Percentiles rank a stretch among this genome's conserved stretches.
These are phyloP conservation scores for Scolecobasidium constrictum DNA, from an alignment of 2,329 filamentous ascomycete species.

Conservation along the genomic window DNA sequence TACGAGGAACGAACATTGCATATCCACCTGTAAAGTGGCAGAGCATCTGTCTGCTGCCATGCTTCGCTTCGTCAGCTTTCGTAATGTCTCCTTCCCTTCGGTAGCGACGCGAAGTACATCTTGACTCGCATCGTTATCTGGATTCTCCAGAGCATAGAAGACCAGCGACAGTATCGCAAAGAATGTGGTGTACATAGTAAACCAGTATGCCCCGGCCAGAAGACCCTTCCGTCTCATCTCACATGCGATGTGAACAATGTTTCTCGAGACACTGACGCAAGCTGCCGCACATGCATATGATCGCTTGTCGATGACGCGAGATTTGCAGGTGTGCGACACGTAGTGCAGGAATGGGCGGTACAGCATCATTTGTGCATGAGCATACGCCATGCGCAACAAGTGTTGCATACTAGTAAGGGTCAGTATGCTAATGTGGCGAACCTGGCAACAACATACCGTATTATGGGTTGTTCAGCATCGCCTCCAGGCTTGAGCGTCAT, in stretches of 20 bases:
- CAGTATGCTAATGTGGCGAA: constrained; percentile 4
- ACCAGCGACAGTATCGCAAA: constrained; percentile 70
- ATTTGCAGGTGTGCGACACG: constrained; percentile 48
- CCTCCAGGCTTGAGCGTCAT: constrained; percentile 67
- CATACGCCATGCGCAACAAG: constrained; percentile 66
- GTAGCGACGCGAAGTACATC: constrained; percentile 79
- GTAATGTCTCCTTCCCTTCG: constrained; percentile 73
- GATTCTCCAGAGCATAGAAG: constrained; percentile 73
- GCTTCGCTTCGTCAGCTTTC: constrained; percentile 68
- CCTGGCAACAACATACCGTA: too few relatives aligned
- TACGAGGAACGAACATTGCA: background rate
- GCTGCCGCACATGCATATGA: constrained; percentile 66
- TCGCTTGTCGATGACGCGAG: constrained; percentile 54
- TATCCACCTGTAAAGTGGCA: constrained; percentile 58
- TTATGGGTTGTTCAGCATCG: constrained; percentile 62
- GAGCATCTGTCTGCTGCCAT: constrained; percentile 84
- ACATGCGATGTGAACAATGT: constrained; percentile 70
- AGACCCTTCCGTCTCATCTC: constrained; percentile 67
- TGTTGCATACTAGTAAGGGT: constrained; percentile 48
- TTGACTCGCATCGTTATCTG: constrained; percentile 59
- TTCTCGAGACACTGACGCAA: constrained; percentile 54
- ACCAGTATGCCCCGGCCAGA: constrained; percentile 78
- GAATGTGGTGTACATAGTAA: constrained; percentile 74
- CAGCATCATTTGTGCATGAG: constrained; percentile 71
- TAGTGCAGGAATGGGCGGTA: constrained; percentile 81